phyloP scores from a whole-genome alignment of 108 stramenopile species.

The Ochromonas danica region DNA sequence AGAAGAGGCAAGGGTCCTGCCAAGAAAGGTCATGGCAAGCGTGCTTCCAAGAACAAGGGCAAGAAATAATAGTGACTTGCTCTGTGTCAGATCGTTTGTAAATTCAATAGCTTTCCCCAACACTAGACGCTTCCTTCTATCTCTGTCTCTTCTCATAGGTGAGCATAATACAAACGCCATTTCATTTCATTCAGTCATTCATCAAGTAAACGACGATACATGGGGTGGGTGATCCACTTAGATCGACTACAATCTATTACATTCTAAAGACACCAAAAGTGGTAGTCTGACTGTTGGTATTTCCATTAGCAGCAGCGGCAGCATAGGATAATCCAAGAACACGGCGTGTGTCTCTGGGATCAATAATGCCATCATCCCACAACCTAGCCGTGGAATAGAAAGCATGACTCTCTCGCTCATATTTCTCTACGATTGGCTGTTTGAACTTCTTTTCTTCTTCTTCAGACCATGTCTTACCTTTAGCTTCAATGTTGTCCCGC shows the following conservation, averaged over 20 bases:
- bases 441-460: conserved; percentile 71
- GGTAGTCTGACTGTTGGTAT: conserved; percentile 32
- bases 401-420: conserved; percentile 58
- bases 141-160: no score
- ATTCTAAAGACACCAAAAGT: conserved; percentile 63
- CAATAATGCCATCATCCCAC: conserved; percentile 98
- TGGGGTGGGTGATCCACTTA: no score
- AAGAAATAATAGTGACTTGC: no score
- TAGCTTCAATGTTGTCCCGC: conserved; percentile 69
- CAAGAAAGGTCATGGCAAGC: conserved; percentile 25
- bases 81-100: no score
- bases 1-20: conserved; percentile 17
- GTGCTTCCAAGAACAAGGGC: neutral
- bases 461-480: conserved; percentile 63
- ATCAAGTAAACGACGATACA: no score
- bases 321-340: conserved; percentile 76
- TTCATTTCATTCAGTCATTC: no score
- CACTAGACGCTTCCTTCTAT: no score
- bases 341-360: conserved; percentile 78
- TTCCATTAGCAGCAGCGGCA: conserved; percentile 68
- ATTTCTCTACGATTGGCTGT: conserved; percentile 61
- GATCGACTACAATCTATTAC: conserved; percentile 39
- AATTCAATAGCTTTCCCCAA: no score
- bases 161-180: no score
- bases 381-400: conserved; percentile 86